Conservation (phyloP, 2,329 filamentous ascomycete genomes). For the Leptographium flavum region DNA sequence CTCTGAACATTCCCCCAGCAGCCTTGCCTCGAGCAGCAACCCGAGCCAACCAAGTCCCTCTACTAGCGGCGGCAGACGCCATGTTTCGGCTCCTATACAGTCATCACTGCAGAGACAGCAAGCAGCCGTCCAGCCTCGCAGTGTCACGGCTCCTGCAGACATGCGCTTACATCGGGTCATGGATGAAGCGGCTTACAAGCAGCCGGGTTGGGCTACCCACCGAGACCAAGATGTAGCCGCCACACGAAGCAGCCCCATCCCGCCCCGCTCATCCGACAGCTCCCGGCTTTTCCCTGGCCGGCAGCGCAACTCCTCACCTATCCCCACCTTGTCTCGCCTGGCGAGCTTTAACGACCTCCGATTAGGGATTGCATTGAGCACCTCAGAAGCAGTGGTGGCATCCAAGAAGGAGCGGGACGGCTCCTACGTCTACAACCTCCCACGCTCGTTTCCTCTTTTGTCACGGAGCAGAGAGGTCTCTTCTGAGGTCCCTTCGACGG, state of each 20-base stretch:
- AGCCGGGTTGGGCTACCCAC: constrained; percentile 6
- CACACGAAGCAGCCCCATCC: constrained; percentile 3
- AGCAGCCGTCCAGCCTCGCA: constrained; percentile 4
- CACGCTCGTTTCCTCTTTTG: constrained; percentile 17
- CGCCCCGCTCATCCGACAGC: constrained; percentile 1
- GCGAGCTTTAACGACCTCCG: constrained; percentile 40
- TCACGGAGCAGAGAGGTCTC: constrained; percentile 25
- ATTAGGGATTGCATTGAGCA: constrained; percentile 25
- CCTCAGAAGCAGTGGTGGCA: constrained; percentile 12
- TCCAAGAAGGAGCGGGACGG: constrained; percentile 1
- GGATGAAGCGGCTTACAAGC: constrained; percentile 11
- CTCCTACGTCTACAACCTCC: constrained; percentile 6
- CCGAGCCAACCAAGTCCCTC: neutral
- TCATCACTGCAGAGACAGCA: constrained; percentile 1
- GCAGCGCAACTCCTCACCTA: constrained; percentile 36
- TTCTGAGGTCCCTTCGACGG: constrained; percentile 45
- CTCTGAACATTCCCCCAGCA: constrained; percentile 10
- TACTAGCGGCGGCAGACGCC: constrained; percentile 24
- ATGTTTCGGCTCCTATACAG: constrained; percentile 34
- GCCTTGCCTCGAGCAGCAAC: neutral
- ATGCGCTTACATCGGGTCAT: constrained; percentile 12
- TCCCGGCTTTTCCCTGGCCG: constrained; percentile 11
- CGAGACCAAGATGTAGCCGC: neutral
- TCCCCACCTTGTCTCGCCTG: constrained; percentile 37
- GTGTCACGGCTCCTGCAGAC: constrained; percentile 33